phyloP scores from a whole-genome alignment of 176 grass and related monocot genomes.

The Paspalum vaginatum region DNA sequence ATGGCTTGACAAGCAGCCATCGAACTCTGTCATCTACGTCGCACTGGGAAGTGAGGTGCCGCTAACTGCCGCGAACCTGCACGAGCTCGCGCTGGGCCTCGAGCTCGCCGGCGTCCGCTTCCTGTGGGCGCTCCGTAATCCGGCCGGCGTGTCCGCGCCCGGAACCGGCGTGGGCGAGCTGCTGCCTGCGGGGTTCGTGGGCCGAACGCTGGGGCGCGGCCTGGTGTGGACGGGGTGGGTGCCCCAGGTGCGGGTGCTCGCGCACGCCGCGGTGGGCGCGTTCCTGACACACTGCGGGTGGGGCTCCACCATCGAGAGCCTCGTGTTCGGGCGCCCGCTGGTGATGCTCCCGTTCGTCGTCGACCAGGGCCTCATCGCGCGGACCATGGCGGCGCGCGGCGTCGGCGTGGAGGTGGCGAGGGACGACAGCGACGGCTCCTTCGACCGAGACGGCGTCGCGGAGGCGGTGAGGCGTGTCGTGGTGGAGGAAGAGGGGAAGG shows the following conservation, averaged over 20 bases:
- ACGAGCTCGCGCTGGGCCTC: conserved; percentile 57
- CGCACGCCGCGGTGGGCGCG: conserved; percentile 41
- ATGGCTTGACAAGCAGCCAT: conserved; percentile 48
- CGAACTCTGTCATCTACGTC: conserved; percentile 55
- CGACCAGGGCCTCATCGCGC: conserved; percentile 47
- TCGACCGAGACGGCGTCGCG: conserved; percentile 29
- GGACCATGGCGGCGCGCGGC: conserved; percentile 29
- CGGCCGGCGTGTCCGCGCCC: not conserved
- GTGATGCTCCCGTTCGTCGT: conserved; percentile 52
- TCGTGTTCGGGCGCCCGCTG: conserved; percentile 59
- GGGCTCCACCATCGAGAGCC: conserved; percentile 62
- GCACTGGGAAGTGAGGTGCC: conserved; percentile 64
- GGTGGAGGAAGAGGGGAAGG: conserved; percentile 53
- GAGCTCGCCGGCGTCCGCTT: conserved; percentile 58
- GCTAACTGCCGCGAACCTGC: conserved; percentile 30
- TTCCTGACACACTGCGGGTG: conserved; percentile 81
- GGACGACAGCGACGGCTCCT: conserved; percentile 45
- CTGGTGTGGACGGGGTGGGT: conserved; percentile 41
- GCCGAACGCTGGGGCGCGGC: conserved; percentile 5
- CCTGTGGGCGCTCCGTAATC: conserved; percentile 54
- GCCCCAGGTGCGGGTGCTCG: conserved; percentile 48
- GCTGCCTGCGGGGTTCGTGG: conserved; percentile 47
- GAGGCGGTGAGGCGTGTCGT: conserved; percentile 35
- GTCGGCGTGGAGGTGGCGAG: conserved; percentile 50
- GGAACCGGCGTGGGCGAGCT: not conserved